Evolutionary conservation across 345 rosid species (phyloP).

Genomic region (Lepidium africanum): DNA sequence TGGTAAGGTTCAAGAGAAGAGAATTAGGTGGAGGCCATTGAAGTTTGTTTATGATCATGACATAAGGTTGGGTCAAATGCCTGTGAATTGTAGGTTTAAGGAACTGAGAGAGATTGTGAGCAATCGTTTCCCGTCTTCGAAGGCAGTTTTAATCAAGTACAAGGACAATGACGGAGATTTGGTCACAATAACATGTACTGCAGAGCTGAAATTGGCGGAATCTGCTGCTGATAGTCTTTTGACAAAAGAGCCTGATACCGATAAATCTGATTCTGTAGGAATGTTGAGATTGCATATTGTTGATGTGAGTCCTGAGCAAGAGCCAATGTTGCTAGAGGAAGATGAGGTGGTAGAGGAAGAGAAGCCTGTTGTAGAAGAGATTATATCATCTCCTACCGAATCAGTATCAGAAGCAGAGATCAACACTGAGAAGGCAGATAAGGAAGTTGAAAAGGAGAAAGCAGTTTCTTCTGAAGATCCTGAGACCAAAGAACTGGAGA

Average conservation of each 20-base stretch:
- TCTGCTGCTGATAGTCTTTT: conserved; percentile 48
- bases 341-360: conserved; percentile 36
- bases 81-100: conserved; percentile 70
- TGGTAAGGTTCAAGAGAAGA: conserved; percentile 27
- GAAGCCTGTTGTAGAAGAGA: conserved; percentile 58
- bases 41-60: conserved; percentile 95
- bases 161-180: conserved; percentile 91
- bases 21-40: conserved; percentile 54
- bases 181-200: conserved; percentile 71
- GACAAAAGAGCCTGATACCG: conserved; percentile 50
- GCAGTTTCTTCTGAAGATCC: conserved; percentile 50
- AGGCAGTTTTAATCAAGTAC: conserved; percentile 78
- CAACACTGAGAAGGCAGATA: conserved; percentile 41
- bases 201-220: conserved; percentile 80
- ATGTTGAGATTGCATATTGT: conserved; percentile 85
- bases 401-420: conserved; percentile 44
- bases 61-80: conserved; percentile 84
- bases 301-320: conserved; percentile 91
- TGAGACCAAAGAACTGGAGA: conserved; percentile 77
- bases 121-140: conserved; percentile 72
- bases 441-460: conserved; percentile 36
- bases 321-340: conserved; percentile 64
- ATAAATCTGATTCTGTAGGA: conserved; percentile 44
- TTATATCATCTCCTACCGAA: conserved; percentile 43
- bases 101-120: conserved; percentile 70